Evolutionary conservation across 2,329 filamentous ascomycete species (phyloP), one percentile per base, ranked within the genome.

Genomic region (Pezicula carpinea): DNA sequence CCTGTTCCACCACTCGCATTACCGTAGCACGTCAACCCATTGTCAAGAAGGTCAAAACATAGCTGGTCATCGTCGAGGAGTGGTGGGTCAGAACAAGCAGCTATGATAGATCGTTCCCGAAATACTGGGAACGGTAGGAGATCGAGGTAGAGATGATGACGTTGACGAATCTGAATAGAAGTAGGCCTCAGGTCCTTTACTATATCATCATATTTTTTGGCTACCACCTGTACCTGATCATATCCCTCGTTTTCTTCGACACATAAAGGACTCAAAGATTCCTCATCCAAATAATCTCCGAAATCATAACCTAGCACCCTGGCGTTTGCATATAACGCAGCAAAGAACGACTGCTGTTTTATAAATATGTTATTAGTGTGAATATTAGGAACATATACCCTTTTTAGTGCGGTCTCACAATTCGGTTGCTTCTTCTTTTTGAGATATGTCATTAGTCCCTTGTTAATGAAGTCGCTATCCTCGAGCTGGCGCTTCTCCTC

Each of bases 1-100:
- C 66, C 64, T 5, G 66, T 64, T 13, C 57, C 52, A 58, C 67
- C 66, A 21, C 59, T 59, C 13, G 53, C 32, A 21, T 61, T 57
- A 5, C 67, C 67, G 66, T 67, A 70, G 51, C 67, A 69, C 6
- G 66, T 52, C 39, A 70, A 49, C 3, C 63, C 66, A 34, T 66
- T 66, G 8, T 55, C 52, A 31, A 58, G 51, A 19, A 69, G 53
- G 46, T 70, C 67, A n/a, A 59, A 51, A 38, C 66, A 70, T 23
- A 70, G 53, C 19, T 60, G 56, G 15, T 61, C 57, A 47, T 69
- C 67, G 41, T 69, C 65, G 6, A 69, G 48, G 3, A 62, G 46
- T 5, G 57, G 56, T 1, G 60, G 56, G 8, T 60, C 55, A 2
- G 49, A 47, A 2, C 53, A 38, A 4, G 65, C 51, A 8, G 55